These are phyloP conservation scores for Talaromyces sp. DNA, from an alignment of 2,329 filamentous ascomycete species.

Conservation along the genomic window DNA sequence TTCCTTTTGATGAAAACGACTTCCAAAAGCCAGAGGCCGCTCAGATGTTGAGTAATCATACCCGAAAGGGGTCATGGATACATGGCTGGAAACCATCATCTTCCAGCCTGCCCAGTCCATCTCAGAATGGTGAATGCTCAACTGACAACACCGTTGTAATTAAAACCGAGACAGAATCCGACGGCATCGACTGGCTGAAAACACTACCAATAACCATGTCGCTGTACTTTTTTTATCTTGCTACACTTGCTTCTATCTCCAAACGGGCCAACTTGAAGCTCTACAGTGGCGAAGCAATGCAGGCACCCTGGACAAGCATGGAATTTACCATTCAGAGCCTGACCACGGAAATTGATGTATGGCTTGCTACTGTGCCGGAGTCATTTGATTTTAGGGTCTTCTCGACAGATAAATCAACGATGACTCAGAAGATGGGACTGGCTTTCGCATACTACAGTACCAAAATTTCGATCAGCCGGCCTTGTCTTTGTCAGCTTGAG, in stretches of 20 bases:
- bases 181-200: conserved; percentile 33
- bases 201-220: conserved; percentile 36
- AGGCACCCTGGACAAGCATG: conserved; percentile 36
- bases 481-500: conserved; percentile 42
- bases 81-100: conserved; percentile 24
- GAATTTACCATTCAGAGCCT: conserved; percentile 38
- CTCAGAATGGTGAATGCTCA: conserved; percentile 18
- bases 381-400: conserved; percentile 36
- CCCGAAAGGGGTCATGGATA: conserved; percentile 22
- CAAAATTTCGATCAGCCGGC: conserved; percentile 42
- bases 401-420: conserved; percentile 28
- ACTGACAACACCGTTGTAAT: conserved; percentile 19
- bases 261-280: conserved; percentile 38
- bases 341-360: conserved; percentile 37
- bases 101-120: conserved; percentile 23
- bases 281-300: conserved; percentile 37
- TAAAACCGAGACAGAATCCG: conserved; percentile 23
- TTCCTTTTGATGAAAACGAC: conserved; percentile 40
- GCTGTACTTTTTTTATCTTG: conserved; percentile 40
- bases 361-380: conserved; percentile 39
- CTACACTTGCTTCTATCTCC: conserved; percentile 36
- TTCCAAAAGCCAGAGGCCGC: conserved; percentile 34
- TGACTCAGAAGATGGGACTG: conserved; percentile 37
- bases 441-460: conserved; percentile 44
- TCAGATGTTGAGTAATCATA: conserved; percentile 28